A percentile compares a stretch with the other conserved stretches of the same genome.
Conservation (phyloP, 208 protist species). For the Trypanosoma avium region DNA sequence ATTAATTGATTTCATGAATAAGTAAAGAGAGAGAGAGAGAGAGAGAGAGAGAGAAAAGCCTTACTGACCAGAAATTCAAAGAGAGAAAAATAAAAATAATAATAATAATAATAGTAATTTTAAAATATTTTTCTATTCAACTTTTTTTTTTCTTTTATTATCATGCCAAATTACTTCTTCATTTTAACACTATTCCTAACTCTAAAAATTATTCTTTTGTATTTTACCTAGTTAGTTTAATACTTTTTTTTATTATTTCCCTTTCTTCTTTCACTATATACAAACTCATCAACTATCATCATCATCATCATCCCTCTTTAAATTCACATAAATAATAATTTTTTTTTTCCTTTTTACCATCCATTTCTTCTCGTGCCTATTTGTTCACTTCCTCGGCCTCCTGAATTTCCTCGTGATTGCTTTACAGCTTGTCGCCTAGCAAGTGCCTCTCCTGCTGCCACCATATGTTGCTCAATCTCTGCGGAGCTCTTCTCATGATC, state of each 20-base stretch:
- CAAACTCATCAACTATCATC: not conserved
- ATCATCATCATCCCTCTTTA: not conserved
- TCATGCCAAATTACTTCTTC: not conserved
- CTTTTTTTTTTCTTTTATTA: not conserved
- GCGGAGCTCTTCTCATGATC: slow-evolving; percentile 63
- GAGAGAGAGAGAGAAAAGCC: not conserved
- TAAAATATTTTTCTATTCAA: not conserved
- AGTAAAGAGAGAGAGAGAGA: not conserved
- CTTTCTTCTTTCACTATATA: no score
- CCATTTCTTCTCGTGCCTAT: slow-evolving; percentile 6
- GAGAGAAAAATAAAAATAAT: slow-evolving; percentile 3
- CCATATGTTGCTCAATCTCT: slow-evolving; percentile 79
- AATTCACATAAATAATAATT: not conserved
- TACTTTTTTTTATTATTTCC: no score
- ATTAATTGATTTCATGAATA: no score
- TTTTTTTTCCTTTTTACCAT: slow-evolving; percentile 8
- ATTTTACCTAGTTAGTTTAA: no score
- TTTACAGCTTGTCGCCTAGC: slow-evolving; percentile 28
- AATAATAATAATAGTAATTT: not conserved
- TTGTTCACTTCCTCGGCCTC: not conserved
- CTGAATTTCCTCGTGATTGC: not conserved
- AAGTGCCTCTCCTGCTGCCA: slow-evolving; percentile 69
- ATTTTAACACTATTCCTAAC: no score
- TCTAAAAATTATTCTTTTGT: no score
- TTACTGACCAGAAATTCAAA: no score